Conservation (phyloP, 257 asterid species). For the Verbascum thapsus region DNA sequence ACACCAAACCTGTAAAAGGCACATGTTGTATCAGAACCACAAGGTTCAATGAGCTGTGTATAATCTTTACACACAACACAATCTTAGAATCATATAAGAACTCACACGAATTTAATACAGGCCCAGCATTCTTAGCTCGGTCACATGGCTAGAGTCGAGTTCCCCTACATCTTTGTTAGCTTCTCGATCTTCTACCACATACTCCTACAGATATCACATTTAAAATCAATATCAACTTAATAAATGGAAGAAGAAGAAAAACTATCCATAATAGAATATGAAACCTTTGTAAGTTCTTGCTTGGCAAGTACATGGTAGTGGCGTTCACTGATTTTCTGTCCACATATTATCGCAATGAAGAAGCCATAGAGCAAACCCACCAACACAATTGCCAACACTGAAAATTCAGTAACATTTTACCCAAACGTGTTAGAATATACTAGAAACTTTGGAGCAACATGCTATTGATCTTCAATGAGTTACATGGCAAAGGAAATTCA, state of each 20-base stretch:
- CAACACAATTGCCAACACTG: slow-evolving; percentile 92
- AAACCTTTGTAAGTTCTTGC: slow-evolving; percentile 92
- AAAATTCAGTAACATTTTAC: background rate
- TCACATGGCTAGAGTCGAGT: slow-evolving; percentile 81
- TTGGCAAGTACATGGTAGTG: slow-evolving; percentile 98
- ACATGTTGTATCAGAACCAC: no score
- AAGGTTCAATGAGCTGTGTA: no score
- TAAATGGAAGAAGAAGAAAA: background rate
- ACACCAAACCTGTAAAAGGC: no score
- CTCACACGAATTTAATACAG: no score
- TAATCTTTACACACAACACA: no score
- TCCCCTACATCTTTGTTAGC: slow-evolving; percentile 60
- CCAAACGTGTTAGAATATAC: background rate
- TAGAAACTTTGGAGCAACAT: no score
- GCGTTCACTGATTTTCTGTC: slow-evolving; percentile 94
- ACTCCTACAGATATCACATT: slow-evolving; percentile 55
- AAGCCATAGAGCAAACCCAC: slow-evolving; percentile 98
- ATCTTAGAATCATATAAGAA: no score
- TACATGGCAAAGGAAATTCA: slow-evolving; percentile 2
- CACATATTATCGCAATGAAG: slow-evolving; percentile 97
- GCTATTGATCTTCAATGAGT: background rate
- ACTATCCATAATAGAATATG: slow-evolving; percentile 24
- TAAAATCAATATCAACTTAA: background rate
- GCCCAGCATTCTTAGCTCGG: slow-evolving; percentile 89
- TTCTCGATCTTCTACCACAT: slow-evolving; percentile 90